phyloP scores from a whole-genome alignment of 768 basidiomycete species.

The Scleroderma bovista region DNA sequence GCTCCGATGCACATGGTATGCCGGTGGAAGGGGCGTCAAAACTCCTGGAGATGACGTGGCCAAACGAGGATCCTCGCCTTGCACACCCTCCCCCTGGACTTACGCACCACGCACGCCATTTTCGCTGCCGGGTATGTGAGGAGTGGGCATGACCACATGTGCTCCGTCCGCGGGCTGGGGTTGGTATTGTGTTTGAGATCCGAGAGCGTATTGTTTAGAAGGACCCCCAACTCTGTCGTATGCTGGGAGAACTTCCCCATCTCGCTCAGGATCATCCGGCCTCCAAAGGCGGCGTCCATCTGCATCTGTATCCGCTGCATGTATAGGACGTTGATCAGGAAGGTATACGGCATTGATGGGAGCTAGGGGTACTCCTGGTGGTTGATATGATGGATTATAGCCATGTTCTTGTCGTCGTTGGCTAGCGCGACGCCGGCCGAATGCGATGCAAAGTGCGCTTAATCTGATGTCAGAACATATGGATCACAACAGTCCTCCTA shows the following conservation, averaged over 20 bases:
- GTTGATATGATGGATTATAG: slow-evolving; percentile 10
- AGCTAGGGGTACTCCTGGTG: slow-evolving; percentile 10
- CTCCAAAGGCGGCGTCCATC: slow-evolving; percentile 33
- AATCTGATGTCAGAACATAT: too few species aligned
- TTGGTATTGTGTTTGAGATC: too few species aligned
- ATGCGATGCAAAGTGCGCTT: too few species aligned
- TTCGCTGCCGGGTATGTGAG: too few species aligned
- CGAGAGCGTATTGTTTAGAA: background rate
- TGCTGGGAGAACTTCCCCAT: slow-evolving; percentile 41
- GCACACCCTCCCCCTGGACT: background rate
- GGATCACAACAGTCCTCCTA: too few species aligned
- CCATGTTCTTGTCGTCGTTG: background rate
- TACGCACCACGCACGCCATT: too few species aligned
- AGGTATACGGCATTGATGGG: slow-evolving; percentile 17
- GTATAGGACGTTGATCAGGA: slow-evolving; percentile 18
- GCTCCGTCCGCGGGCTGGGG: too few species aligned
- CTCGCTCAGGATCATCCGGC: slow-evolving; percentile 26
- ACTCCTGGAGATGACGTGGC: background rate
- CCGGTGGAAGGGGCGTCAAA: background rate
- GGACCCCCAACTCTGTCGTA: slow-evolving; percentile 42
- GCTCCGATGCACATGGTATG: background rate
- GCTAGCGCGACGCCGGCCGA: background rate
- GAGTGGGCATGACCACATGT: too few species aligned
- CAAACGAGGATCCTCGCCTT: background rate
- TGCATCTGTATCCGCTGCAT: slow-evolving; percentile 34